Evolutionary conservation across 495 filamentous ascomycete genomes (phyloP), one percentile per base, ranked within the genome.

Genomic region (Rhizodiscina lignyota): DNA sequence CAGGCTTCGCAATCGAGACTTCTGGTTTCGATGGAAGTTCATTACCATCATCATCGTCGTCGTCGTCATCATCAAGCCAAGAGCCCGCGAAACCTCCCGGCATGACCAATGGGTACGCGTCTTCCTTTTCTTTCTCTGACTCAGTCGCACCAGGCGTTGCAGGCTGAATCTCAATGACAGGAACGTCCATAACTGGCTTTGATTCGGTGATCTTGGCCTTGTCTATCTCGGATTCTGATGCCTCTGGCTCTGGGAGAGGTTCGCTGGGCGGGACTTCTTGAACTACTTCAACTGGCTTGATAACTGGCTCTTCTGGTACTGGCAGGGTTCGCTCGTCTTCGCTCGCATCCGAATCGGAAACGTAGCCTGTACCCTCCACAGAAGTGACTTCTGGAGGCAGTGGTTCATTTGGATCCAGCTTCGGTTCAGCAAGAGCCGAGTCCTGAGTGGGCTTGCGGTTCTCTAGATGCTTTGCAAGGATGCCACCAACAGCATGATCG

Each of bases 301-400:
- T n/a, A n/a, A n/a, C n/a, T n/a, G n/a, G 22, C 6, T 37, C 23
- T 16, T 42, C 42, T 20, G 37, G 38, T n/a, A n/a, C n/a, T n/a
- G n/a, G n/a, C n/a, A n/a, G n/a, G n/a, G n/a, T 27, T 27, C 13
- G 8, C 12, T 5, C 18, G 27, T 42, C 35, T 5, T 41, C 3
- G n/a, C 28, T n/a, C 16, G 18, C 32, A 35, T 35, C 32, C n/a
- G 57, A 63, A 38, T 74, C 67, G 30, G 65, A 68, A 21, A 55
- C 46, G 47, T 70, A 69, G 6, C 66, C 45, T 27, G 49, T 58
- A n/a, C 70, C 70, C 49, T 80, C 73, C 1, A 75, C 65, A 3
- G 66, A 71, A 2, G 72, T 76, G 5, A 79, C 71, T 17, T 77
- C 67, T 5, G 76, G 74, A 22, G 77, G 72, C 21, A 79, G 47